Evolutionary conservation across 495 filamentous ascomycete species (phyloP).

Genomic region (Annulohypoxylon maeteangense): DNA sequence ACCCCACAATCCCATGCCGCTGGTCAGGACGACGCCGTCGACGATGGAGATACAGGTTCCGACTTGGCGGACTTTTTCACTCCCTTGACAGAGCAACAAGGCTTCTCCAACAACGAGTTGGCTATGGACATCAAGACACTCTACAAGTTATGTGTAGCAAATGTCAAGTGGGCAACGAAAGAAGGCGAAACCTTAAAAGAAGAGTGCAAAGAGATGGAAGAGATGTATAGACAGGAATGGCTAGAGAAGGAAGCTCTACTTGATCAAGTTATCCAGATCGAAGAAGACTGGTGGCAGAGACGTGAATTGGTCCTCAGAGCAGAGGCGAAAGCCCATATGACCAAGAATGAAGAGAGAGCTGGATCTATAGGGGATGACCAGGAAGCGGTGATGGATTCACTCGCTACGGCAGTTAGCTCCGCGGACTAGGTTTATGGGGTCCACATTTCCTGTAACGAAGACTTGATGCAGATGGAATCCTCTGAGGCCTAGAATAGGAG

Average conservation of each 20-base stretch:
- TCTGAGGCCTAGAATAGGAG: background rate
- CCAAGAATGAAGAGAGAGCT: slow-evolving; percentile 18
- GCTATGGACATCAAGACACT: slow-evolving; percentile 74
- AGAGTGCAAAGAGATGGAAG: slow-evolving; percentile 73
- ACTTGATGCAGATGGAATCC: background rate
- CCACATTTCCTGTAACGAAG: background rate
- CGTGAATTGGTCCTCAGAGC: slow-evolving; percentile 56
- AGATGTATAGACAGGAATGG: slow-evolving; percentile 80
- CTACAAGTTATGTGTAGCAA: slow-evolving; percentile 75
- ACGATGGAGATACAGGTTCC: slow-evolving; percentile 62
- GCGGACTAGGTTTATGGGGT: slow-evolving; percentile 13
- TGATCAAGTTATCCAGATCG: slow-evolving; percentile 63
- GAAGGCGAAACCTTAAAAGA: slow-evolving; percentile 70
- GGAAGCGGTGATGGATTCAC: slow-evolving; percentile 21
- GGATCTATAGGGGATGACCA: slow-evolving; percentile 8
- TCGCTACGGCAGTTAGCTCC: slow-evolving; percentile 11
- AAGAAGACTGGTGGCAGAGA: slow-evolving; percentile 61
- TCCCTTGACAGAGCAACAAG: slow-evolving; percentile 66
- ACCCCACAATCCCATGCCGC: slow-evolving; percentile 63
- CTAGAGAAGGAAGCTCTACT: slow-evolving; percentile 78
- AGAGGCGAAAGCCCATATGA: slow-evolving; percentile 36
- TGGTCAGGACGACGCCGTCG: slow-evolving; percentile 63
- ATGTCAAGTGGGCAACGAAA: slow-evolving; percentile 82
- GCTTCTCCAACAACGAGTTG: slow-evolving; percentile 79
- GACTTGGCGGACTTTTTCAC: slow-evolving; percentile 60